phyloP scores from a whole-genome alignment of 2,329 filamentous ascomycete species.

The Nemania diffusa region DNA sequence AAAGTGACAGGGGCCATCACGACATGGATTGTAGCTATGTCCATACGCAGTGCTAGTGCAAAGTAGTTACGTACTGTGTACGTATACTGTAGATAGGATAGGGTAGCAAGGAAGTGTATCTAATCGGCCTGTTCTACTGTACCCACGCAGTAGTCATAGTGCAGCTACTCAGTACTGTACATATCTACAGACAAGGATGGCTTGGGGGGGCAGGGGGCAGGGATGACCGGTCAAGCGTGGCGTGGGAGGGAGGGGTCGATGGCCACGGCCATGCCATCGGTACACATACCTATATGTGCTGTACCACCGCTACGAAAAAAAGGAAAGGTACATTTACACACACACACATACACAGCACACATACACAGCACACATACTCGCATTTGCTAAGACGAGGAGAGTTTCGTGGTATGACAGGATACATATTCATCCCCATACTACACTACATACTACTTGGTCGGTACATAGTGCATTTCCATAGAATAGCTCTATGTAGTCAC shows the following conservation, averaged over 20 bases:
- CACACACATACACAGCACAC: neutral
- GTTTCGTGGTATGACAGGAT: neutral
- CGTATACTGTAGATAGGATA: neutral
- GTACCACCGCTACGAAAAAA: neutral
- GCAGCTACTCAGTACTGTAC: too few relatives aligned
- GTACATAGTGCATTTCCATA: neutral
- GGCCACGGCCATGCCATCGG: neutral
- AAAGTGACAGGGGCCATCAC: neutral
- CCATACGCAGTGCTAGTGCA: too few relatives aligned
- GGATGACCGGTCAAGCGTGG: neutral
- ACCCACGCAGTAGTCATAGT: neutral
- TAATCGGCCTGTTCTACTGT: neutral
- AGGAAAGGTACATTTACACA: neutral
- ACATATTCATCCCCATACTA: neutral
- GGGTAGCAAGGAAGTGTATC: neutral
- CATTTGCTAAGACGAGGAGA: neutral
- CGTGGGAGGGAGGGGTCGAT: neutral
- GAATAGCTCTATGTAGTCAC: neutral
- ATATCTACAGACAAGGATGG: too few relatives aligned
- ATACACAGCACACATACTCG: too few relatives aligned
- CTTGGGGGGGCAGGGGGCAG: too few relatives aligned
- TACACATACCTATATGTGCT: neutral
- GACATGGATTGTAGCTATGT: neutral
- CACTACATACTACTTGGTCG: neutral
- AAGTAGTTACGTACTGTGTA: neutral